Percentiles rank a stretch among this genome's conserved stretches.
Conservation (phyloP, 2,329 filamentous ascomycete species). For the Pseudocercospora fuligena region DNA sequence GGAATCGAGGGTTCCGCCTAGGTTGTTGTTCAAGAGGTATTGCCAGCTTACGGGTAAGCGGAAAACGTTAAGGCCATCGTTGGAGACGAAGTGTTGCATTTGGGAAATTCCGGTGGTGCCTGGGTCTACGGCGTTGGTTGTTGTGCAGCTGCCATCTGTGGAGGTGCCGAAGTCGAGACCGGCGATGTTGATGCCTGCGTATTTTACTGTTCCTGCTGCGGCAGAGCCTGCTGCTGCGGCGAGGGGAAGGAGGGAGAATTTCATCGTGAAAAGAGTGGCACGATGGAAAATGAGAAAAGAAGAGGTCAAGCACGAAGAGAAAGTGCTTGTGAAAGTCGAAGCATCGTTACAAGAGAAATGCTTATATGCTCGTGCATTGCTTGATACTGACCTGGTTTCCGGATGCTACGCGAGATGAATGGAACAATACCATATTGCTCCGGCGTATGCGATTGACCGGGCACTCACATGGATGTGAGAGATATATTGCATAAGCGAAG, state of each 20-base stretch:
- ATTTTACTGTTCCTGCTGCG: slow-evolving; percentile 33
- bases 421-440: not conserved
- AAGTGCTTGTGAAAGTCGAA: slow-evolving; percentile 12
- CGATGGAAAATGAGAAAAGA: slow-evolving; percentile 11
- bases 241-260: slow-evolving; percentile 29
- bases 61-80: slow-evolving; percentile 61
- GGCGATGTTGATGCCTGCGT: slow-evolving; percentile 41
- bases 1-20: slow-evolving; percentile 36
- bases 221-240: slow-evolving; percentile 29
- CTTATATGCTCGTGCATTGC: slow-evolving; percentile 5
- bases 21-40: slow-evolving; percentile 33
- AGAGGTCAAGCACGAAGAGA: slow-evolving; percentile 5
- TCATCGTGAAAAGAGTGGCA: slow-evolving; percentile 35
- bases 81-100: slow-evolving; percentile 63
- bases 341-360: slow-evolving; percentile 4
- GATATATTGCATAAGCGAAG: slow-evolving; percentile 17
- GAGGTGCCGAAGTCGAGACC: slow-evolving; percentile 43
- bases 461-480: not conserved
- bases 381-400: not conserved
- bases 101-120: slow-evolving; percentile 44
- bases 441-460: not conserved
- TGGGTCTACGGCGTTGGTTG: slow-evolving; percentile 41
- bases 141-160: slow-evolving; percentile 48
- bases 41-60: slow-evolving; percentile 56
- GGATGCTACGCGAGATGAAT: slow-evolving; percentile 3